These are phyloP conservation scores for Coelastrella sp. DNA, from an alignment of 139 green algal species.

Conservation along the genomic window DNA sequence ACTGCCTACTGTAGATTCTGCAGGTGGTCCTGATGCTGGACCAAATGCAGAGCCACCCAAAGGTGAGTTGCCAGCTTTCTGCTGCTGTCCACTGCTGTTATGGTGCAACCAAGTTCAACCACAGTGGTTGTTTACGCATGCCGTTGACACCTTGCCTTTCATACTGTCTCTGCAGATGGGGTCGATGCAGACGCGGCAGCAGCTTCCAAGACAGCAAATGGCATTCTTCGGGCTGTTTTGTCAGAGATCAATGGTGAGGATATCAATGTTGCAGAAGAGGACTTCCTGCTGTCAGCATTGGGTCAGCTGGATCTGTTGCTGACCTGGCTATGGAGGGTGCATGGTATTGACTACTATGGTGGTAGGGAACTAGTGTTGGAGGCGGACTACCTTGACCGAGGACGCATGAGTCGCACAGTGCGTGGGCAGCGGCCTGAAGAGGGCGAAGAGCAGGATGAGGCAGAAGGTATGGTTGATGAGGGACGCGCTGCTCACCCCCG, in stretches of 20 bases:
- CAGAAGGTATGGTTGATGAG: constrained; percentile 7
- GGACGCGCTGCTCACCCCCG: neutral
- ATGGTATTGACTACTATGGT: constrained; percentile 92
- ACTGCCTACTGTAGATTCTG: constrained; percentile 28
- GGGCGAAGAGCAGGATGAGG: constrained; percentile 46
- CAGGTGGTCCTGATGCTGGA: neutral
- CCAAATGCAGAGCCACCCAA: neutral
- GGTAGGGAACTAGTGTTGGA: constrained; percentile 49
- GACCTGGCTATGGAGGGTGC: constrained; percentile 93
- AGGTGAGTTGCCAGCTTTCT: neutral
- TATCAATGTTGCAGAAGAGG: constrained; percentile 42
- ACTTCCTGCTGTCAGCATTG: constrained; percentile 48
- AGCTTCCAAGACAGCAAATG: constrained; percentile 13
- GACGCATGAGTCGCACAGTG: constrained; percentile 32
- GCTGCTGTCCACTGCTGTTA: too few relatives aligned
- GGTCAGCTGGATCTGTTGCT: constrained; percentile 85
- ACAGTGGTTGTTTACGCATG: neutral
- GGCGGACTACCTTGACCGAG: constrained; percentile 6
- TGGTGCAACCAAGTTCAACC: too few relatives aligned
- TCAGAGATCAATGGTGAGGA: constrained; percentile 50
- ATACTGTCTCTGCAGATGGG: constrained; percentile 28
- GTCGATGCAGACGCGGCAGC: constrained; percentile 27
- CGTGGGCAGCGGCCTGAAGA: constrained; percentile 48
- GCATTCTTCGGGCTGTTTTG: neutral
- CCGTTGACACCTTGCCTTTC: too few relatives aligned